Conservation (phyloP, 345 rosid species). For the Eucalyptus pauciflora region DNA sequence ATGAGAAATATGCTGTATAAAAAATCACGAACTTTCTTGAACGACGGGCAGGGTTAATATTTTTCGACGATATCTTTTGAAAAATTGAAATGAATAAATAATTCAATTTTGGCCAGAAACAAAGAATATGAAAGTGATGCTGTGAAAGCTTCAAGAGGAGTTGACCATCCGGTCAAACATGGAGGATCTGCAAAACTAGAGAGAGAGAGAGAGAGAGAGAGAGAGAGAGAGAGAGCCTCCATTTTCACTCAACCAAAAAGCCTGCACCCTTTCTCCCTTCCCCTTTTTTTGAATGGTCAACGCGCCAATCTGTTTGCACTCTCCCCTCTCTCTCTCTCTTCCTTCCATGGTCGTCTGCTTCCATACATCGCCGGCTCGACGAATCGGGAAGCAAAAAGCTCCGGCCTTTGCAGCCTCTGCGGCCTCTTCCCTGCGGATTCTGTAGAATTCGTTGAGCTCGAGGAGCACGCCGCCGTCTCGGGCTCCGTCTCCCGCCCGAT, state of each 20-base stretch:
- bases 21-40: neutral
- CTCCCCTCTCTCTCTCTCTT: neutral
- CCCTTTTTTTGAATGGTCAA: neutral
- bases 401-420: too few species aligned
- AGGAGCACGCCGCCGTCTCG: neutral
- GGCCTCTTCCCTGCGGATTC: too few species aligned
- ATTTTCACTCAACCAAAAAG: neutral
- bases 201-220: too few species aligned
- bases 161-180: neutral
- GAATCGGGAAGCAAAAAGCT: too few species aligned
- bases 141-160: neutral
- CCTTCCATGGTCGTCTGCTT: neutral
- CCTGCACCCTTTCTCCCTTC: neutral
- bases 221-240: neutral
- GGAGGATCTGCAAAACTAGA: neutral
- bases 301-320: neutral
- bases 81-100: neutral
- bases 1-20: fast-evolving
- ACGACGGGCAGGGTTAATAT: fast-evolving
- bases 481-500: neutral
- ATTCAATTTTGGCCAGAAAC: neutral
- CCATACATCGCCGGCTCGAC: neutral
- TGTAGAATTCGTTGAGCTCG: neutral
- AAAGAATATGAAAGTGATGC: neutral
- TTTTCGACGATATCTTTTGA: fast-evolving